Evolutionary conservation across 495 filamentous ascomycete species (phyloP), one percentile per base, ranked within the genome.

Genomic region (Penicillium ochrochloron): DNA sequence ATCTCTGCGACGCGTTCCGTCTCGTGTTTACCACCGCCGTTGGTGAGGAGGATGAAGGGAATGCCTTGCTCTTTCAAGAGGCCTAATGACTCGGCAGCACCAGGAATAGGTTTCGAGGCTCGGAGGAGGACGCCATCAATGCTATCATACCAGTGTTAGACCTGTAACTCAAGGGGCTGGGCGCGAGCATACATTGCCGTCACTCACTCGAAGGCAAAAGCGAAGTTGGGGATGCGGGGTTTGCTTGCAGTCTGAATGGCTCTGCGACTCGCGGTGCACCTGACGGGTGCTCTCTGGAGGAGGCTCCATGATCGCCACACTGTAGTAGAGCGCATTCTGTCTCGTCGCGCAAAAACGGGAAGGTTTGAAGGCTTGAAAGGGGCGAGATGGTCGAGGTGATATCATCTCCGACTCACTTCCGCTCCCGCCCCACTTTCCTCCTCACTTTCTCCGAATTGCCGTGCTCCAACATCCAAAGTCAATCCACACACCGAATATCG

Each of bases 111-210:
- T 59, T 85, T 86, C 0, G 89, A 86, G 65, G 89, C 88, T 72
- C 93, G 92, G n/a, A 97, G 83, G 21, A 99, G 89, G 29, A 99
- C 96, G 63, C 96, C 96, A 73, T 99, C 95, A 71, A 98, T 96
- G 75, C 93, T 97, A 57, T 14, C 29, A 11, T 19, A 41, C 3
- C 3, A 19, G 5, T 21, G 21, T 70, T 56, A 62, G 60, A 57
- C 25, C 11, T 6, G 35, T 35, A 50, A 46, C 61, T 53, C 31
- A 57, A 33, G 46, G 31, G 21, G 50, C 57, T 27, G 48, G 50
- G 42, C 61, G 21, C 55, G 34, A 61, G 60, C 59, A 66, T 64
- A 61, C 69, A 67, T 71, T 54, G 57, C 25, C 19, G 23, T 54
- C 66, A 79, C 84, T 75, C 84, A 93, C 90, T 96, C 92, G 71